phyloP scores from a whole-genome alignment of 106 monocot genomes.

The Dioscorea zingiberensis region DNA sequence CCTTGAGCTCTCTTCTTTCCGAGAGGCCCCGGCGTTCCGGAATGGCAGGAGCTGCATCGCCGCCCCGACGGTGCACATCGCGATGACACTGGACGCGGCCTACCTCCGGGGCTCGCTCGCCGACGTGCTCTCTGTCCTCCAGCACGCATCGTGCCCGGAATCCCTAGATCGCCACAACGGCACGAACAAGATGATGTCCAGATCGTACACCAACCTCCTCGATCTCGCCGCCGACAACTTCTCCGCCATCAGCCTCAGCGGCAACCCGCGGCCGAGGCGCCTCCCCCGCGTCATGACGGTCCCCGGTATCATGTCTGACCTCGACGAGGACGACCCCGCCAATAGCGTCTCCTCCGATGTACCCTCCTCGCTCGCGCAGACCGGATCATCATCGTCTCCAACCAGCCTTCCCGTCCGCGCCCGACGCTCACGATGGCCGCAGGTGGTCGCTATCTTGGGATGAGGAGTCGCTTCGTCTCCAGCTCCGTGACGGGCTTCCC shows the following conservation, averaged over 20 bases:
- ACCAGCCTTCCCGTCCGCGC: constrained; percentile 20
- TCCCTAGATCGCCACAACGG: constrained; percentile 5
- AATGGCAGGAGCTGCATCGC: too few relatives aligned
- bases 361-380: constrained; percentile 18
- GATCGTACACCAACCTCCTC: constrained; percentile 68
- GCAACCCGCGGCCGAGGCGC: constrained; percentile 7
- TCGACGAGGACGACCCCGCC: constrained; percentile 35
- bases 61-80: too few relatives aligned
- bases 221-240: constrained; percentile 75
- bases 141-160: too few relatives aligned
- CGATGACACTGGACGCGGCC: too few relatives aligned
- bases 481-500: constrained; percentile 83
- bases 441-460: constrained; percentile 30
- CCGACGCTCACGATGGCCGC: constrained; percentile 3
- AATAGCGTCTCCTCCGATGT: constrained; percentile 20
- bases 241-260: constrained; percentile 27
- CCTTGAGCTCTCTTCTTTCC: too few relatives aligned
- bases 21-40: too few relatives aligned
- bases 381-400: constrained; percentile 25
- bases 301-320: constrained; percentile 48
- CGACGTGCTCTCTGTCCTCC: too few relatives aligned
- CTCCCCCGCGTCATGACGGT: constrained; percentile 70
- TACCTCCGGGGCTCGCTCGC: too few relatives aligned
- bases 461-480: constrained; percentile 70
- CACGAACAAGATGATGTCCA: constrained; percentile 79